These are phyloP conservation scores for Hippophae gyantsensis DNA, from an alignment of 306 rosid genomes.

Conservation along the genomic window DNA sequence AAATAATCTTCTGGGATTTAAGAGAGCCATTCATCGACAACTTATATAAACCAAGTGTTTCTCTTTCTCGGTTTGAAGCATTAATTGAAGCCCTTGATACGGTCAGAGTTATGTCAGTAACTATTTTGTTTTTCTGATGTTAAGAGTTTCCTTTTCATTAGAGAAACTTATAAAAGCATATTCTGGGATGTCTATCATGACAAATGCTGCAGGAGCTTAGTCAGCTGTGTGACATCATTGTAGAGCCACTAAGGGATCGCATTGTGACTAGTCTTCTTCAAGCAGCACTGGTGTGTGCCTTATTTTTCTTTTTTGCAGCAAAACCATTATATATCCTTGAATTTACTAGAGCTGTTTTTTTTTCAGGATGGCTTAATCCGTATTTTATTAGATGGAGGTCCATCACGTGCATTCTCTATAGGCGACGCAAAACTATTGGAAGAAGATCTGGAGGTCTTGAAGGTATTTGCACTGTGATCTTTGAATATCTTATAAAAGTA, in stretches of 20 bases:
- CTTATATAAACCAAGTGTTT: conserved; percentile 73
- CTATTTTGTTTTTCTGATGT: conserved; percentile 2
- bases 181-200: conserved; percentile 1
- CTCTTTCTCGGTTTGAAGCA: conserved; percentile 69
- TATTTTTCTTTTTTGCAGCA: conserved; percentile 9
- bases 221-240: conserved; percentile 77
- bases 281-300: conserved; percentile 69
- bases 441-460: conserved; percentile 88
- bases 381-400: conserved; percentile 82
- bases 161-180: neutral
- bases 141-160: neutral
- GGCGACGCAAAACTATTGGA: conserved; percentile 72
- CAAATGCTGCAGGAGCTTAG: conserved; percentile 56
- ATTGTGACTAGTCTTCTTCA: conserved; percentile 98
- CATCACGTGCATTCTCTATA: conserved; percentile 57
- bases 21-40: conserved; percentile 77
- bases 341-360: conserved; percentile 4
- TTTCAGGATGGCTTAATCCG: conserved; percentile 92
- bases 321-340: conserved; percentile 10
- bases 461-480: conserved; percentile 40
- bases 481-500: conserved; percentile 5
- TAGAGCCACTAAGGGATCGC: conserved; percentile 94
- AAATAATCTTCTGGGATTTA: conserved; percentile 87
- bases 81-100: conserved; percentile 75
- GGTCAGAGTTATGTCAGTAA: conserved; percentile 38